A percentile compares a stretch with the other conserved stretches of the same genome.
These are phyloP conservation scores for Pseudoperonospora humuli DNA, from an alignment of 352 stramenopile species.

Conservation along the genomic window DNA sequence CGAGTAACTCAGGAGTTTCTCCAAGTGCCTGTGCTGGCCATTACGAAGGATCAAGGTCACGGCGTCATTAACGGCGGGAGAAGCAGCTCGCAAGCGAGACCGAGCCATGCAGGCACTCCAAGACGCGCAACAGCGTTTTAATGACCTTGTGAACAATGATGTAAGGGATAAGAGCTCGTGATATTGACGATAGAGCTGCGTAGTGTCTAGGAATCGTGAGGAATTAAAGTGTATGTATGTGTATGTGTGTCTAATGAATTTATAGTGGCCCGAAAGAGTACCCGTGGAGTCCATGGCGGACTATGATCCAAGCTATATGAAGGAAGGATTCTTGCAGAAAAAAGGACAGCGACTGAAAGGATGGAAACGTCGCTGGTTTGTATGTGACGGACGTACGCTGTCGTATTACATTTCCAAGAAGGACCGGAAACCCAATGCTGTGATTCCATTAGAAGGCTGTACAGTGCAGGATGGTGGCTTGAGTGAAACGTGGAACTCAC, in stretches of 20 bases:
- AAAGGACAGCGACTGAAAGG: constrained; percentile 75
- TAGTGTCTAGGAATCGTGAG: too few relatives aligned
- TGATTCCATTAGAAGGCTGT: constrained; percentile 72
- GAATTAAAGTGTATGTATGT: constrained; percentile 1
- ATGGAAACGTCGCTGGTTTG: constrained; percentile 82
- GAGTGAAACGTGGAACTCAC: constrained; percentile 83
- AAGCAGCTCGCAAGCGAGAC: constrained; percentile 34
- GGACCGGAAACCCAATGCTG: constrained; percentile 73
- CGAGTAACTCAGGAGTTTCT: too few relatives aligned
- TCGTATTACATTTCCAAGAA: constrained; percentile 81
- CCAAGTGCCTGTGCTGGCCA: constrained; percentile 1
- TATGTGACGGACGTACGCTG: constrained; percentile 71
- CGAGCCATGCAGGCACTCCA: constrained; percentile 65
- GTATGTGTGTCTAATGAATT: neutral
- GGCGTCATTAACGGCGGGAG: constrained; percentile 9
- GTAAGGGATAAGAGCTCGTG: constrained; percentile 23
- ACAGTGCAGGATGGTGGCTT: constrained; percentile 74
- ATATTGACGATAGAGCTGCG: too few relatives aligned
- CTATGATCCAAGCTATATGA: constrained; percentile 63
- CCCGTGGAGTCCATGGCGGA: constrained; percentile 36
- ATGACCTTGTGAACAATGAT: constrained; percentile 68
- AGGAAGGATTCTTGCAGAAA: constrained; percentile 82
- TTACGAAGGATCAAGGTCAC: constrained; percentile 22
- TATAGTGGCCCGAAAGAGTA: constrained; percentile 52
- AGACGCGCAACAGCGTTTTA: constrained; percentile 73